Evolutionary conservation across 2,329 filamentous ascomycete species (phyloP).

Genomic region (Botrytis sinoallii): DNA sequence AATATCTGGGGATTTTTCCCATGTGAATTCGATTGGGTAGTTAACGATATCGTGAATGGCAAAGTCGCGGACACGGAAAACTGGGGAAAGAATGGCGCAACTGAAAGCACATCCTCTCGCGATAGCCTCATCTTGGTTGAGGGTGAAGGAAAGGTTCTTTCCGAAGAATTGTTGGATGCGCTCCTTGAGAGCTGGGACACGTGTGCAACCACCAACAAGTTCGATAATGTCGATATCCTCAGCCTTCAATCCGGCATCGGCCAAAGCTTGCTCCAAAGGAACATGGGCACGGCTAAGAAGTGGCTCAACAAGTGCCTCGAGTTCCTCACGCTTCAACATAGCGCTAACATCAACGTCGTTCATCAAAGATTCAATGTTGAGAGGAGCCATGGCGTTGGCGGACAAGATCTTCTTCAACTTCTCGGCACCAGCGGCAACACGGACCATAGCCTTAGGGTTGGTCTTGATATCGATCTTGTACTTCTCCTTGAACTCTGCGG

Average conservation of each 20-base stretch:
- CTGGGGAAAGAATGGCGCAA: slow-evolving; percentile 94
- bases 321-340: slow-evolving; percentile 89
- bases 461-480: slow-evolving; percentile 94
- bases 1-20: slow-evolving; percentile 98
- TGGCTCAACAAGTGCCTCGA: slow-evolving; percentile 86
- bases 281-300: slow-evolving; percentile 68
- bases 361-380: slow-evolving; percentile 99
- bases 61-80: slow-evolving; percentile 98
- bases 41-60: slow-evolving; percentile 94
- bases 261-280: slow-evolving; percentile 85
- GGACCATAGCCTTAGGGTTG: slow-evolving; percentile 85
- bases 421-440: slow-evolving; percentile 84
- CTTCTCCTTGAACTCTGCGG: slow-evolving; percentile 93
- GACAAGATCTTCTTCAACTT: slow-evolving; percentile 98
- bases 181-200: slow-evolving; percentile 90
- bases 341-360: slow-evolving; percentile 89
- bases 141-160: slow-evolving; percentile 89
- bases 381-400: slow-evolving; percentile 84
- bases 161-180: slow-evolving; percentile 86
- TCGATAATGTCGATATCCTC: slow-evolving; percentile 94
- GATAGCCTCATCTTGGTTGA: slow-evolving; percentile 97
- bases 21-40: slow-evolving; percentile 97
- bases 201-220: slow-evolving; percentile 90
- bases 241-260: slow-evolving; percentile 84
- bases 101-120: slow-evolving; percentile 95